These are phyloP conservation scores for Aspergillus ochraceus DNA, from an alignment of 2,329 filamentous ascomycete species.

Conservation along the genomic window DNA sequence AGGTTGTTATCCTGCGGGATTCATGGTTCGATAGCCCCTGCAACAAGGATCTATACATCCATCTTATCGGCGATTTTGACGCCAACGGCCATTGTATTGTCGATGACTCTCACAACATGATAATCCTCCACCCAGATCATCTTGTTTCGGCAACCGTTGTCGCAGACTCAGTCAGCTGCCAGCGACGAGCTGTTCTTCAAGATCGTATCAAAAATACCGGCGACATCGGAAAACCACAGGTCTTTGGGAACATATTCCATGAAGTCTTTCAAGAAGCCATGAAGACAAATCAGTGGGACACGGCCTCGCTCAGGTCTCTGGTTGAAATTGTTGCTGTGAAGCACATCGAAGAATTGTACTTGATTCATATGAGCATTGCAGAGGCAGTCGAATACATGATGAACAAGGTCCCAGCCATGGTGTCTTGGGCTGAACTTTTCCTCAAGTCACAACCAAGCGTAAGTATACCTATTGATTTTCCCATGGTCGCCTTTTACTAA, in stretches of 20 bases:
- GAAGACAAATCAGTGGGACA: constrained; percentile 78
- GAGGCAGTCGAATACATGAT: constrained; percentile 77
- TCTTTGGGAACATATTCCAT: constrained; percentile 92
- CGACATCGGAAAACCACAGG: constrained; percentile 73
- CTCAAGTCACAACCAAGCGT: constrained; percentile 70
- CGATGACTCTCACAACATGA: constrained; percentile 78
- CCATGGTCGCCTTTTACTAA: constrained; percentile 5
- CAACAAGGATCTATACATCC: constrained; percentile 72
- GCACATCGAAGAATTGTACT: constrained; percentile 86
- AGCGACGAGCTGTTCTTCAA: constrained; percentile 86
- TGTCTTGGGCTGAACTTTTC: constrained; percentile 80
- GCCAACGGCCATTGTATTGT: constrained; percentile 71
- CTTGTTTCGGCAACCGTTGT: constrained; percentile 92
- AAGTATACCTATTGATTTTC: constrained; percentile 26
- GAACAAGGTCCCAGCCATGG: constrained; percentile 79
- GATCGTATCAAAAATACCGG: constrained; percentile 91
- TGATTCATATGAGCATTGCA: constrained; percentile 72
- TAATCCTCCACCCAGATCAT: constrained; percentile 93
- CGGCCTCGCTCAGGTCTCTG: constrained; percentile 62
- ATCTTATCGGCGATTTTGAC: constrained; percentile 80
- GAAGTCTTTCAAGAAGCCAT: constrained; percentile 93
- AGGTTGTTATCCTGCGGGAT: constrained; percentile 73
- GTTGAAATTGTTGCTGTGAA: constrained; percentile 70
- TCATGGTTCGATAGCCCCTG: constrained; percentile 85
- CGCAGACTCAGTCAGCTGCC: constrained; percentile 92